Percentiles rank a stretch among this genome's conserved stretches.
These are phyloP conservation scores for Epichloe festucae DNA, from an alignment of 2,329 filamentous ascomycete genomes.

Conservation along the genomic window DNA sequence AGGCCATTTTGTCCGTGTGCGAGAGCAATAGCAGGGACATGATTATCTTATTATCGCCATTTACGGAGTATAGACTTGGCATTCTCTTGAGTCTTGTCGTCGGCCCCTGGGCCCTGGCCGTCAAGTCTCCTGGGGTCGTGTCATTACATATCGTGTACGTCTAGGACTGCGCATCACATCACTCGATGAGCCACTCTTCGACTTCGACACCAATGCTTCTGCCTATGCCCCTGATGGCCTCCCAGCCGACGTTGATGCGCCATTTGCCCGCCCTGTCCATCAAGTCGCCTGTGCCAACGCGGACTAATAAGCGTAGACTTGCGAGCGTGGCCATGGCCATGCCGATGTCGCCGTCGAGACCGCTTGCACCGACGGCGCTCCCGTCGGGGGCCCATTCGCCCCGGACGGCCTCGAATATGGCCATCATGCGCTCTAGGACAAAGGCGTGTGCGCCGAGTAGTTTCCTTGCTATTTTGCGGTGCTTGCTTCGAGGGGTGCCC, in stretches of 20 bases:
- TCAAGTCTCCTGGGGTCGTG: no score
- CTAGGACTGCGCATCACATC: background rate
- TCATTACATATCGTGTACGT: no score
- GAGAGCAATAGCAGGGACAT: no score
- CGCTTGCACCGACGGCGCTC: constrained; percentile 15
- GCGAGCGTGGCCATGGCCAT: constrained; percentile 60
- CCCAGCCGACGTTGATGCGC: constrained; percentile 70
- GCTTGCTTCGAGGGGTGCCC: constrained; percentile 30
- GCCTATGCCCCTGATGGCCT: constrained; percentile 57
- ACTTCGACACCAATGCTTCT: constrained; percentile 66
- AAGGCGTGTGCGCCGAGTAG: constrained; percentile 67
- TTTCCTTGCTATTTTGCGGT: constrained; percentile 63
- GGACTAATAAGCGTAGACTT: constrained; percentile 55
- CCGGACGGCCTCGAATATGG: constrained; percentile 59
- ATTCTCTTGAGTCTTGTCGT: no score
- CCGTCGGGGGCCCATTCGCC: constrained; percentile 34
- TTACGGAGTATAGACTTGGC: no score
- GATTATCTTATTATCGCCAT: no score
- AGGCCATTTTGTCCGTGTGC: no score
- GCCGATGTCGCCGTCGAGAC: constrained; percentile 42
- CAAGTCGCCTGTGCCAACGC: constrained; percentile 48
- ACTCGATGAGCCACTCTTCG: constrained; percentile 64
- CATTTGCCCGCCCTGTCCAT: constrained; percentile 61
- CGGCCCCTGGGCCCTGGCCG: no score
- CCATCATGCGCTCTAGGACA: constrained; percentile 63